These are phyloP conservation scores for Remersonia thermophila DNA, from an alignment of 2,329 filamentous ascomycete genomes.

Conservation along the genomic window DNA sequence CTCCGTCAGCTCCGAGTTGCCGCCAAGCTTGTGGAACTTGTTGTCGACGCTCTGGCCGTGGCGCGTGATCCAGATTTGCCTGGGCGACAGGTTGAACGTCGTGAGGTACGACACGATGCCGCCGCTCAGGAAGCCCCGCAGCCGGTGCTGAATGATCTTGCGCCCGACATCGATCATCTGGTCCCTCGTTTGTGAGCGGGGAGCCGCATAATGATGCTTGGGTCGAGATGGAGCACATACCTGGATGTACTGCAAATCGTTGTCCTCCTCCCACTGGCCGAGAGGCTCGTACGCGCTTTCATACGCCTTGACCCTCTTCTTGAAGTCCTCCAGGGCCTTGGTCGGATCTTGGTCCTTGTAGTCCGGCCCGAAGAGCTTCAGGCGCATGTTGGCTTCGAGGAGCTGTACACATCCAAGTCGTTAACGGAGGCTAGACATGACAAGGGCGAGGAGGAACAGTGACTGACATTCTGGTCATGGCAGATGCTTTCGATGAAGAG, in stretches of 20 bases:
- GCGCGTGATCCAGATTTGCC: conserved; percentile 96
- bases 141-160: conserved; percentile 82
- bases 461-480: conserved; percentile 54
- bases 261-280: conserved; percentile 78
- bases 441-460: not conserved
- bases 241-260: conserved; percentile 89
- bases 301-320: conserved; percentile 80
- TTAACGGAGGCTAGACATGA: conserved; percentile 2
- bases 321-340: conserved; percentile 80
- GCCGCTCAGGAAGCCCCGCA: conserved; percentile 82
- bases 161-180: conserved; percentile 93
- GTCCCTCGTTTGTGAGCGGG: not conserved
- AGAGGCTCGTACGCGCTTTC: conserved; percentile 88
- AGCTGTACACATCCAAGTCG: conserved; percentile 38
- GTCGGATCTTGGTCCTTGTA: conserved; percentile 88
- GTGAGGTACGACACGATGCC: conserved; percentile 90
- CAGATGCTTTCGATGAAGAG: conserved; percentile 94
- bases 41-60: conserved; percentile 91
- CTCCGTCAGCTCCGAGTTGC: conserved; percentile 72
- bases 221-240: conserved; percentile 24
- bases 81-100: conserved; percentile 89
- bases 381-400: conserved; percentile 89
- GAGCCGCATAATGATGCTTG: not conserved
- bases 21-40: conserved; percentile 74
- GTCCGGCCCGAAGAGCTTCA: conserved; percentile 91